Conservation (phyloP, 257 asterid genomes). For the Solanum phureja region DNA sequence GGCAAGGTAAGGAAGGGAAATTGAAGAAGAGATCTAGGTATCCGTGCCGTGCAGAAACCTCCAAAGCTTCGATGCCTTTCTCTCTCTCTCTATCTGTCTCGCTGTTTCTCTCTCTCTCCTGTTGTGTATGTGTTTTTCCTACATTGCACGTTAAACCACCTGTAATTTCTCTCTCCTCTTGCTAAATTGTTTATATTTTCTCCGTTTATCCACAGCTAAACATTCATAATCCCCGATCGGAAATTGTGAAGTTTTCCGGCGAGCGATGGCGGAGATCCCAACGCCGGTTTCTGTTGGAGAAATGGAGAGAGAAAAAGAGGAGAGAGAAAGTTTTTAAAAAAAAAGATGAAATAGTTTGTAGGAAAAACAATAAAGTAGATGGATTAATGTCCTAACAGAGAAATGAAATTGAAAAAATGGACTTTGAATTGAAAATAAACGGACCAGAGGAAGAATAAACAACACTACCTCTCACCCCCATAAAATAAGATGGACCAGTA, state of each 20-base stretch:
- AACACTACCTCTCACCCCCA: not conserved
- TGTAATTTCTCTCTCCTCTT: constrained; percentile 10
- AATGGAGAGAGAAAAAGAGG: constrained; percentile 1
- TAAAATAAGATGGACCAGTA: not conserved
- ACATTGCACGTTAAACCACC: constrained; percentile 76
- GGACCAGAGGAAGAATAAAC: not conserved
- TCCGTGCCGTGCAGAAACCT: constrained; percentile 93
- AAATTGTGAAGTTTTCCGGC: constrained; percentile 9
- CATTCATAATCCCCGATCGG: constrained; percentile 8
- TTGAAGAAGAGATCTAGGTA: constrained; percentile 83
- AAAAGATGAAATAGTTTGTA: not conserved
- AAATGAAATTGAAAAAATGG: constrained; percentile 1
- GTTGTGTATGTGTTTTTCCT: constrained; percentile 25
- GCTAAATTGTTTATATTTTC: constrained; percentile 8
- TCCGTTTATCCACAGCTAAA: constrained; percentile 12
- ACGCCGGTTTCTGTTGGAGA: not conserved
- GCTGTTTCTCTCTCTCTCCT: not conserved
- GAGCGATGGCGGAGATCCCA: constrained; percentile 7
- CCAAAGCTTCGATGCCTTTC: constrained; percentile 31
- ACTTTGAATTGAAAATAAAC: not conserved
- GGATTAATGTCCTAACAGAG: not conserved
- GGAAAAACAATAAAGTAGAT: not conserved
- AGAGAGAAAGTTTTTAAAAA: not conserved
- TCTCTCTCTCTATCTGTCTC: constrained; percentile 24
- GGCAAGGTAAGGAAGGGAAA: constrained; percentile 23